A percentile compares a stretch with the other conserved stretches of the same genome.
These are phyloP conservation scores for Diplocarpon mali DNA, from an alignment of 2,329 filamentous ascomycete genomes.

Conservation along the genomic window DNA sequence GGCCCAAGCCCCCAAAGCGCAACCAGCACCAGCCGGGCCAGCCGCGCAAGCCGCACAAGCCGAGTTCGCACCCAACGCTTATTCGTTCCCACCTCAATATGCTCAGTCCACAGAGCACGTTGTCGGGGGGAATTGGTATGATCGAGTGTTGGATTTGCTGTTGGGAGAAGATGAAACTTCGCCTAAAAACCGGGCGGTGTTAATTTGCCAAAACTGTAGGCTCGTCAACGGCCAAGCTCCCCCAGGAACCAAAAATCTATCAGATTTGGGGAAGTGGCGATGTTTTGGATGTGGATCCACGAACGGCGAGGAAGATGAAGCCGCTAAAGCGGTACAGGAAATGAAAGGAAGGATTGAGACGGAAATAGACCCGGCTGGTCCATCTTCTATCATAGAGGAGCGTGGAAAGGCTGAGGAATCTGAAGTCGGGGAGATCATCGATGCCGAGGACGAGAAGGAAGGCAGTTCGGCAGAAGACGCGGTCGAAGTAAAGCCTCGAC, in stretches of 20 bases:
- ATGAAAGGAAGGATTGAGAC: constrained; percentile 23
- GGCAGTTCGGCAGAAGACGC: constrained; percentile 3
- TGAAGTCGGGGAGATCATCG: constrained; percentile 1
- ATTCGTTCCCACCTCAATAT: constrained; percentile 30
- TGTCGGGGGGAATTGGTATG: constrained; percentile 67
- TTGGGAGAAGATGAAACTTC: constrained; percentile 91
- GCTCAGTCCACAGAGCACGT: constrained; percentile 15
- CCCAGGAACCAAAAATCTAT: constrained; percentile 64
- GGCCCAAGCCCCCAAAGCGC: constrained; percentile 5
- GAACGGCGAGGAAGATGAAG: constrained; percentile 77
- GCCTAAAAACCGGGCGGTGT: constrained; percentile 77
- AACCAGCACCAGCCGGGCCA: constrained; percentile 4
- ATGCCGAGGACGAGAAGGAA: constrained; percentile 7
- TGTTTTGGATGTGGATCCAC: constrained; percentile 73
- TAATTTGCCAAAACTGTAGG: constrained; percentile 74
- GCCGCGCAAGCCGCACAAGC: constrained; percentile 22
- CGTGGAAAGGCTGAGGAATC: constrained; percentile 3
- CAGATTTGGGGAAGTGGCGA: constrained; percentile 77
- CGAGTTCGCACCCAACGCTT: constrained; percentile 69
- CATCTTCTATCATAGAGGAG: constrained; percentile 3
- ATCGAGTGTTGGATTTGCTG: constrained; percentile 81
- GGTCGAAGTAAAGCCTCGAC: constrained; percentile 14
- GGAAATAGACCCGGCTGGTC: constrained; percentile 9
- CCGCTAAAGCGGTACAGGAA: constrained; percentile 52
- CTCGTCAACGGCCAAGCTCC: constrained; percentile 94